phyloP scores from a whole-genome alignment of 148 eudicot genomes.

The Rhododendron ovatum region DNA sequence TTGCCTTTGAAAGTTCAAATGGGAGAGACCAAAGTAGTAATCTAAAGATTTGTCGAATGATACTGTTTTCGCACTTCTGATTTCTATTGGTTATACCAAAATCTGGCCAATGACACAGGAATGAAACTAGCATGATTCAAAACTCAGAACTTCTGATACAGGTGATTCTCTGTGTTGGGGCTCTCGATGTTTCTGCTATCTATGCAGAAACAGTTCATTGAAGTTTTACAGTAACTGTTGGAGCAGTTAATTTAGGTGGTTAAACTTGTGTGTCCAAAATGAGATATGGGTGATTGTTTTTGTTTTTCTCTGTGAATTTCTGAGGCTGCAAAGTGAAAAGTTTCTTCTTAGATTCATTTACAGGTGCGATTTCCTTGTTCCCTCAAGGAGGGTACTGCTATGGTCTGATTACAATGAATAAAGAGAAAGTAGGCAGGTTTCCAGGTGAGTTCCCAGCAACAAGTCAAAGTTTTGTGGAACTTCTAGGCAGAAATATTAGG shows the following conservation, averaged over 20 bases:
- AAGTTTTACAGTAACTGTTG: not conserved
- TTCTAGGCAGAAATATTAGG: not conserved
- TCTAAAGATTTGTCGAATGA: not conserved
- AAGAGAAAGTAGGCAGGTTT: not conserved
- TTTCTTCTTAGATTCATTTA: not conserved
- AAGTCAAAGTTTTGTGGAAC: not conserved
- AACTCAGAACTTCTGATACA: not conserved
- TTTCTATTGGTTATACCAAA: not conserved
- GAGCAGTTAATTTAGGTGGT: not conserved
- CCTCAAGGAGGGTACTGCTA: not conserved
- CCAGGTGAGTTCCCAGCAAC: not conserved
- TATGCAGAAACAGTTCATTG: not conserved
- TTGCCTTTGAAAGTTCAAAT: not conserved
- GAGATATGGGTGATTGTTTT: not conserved
- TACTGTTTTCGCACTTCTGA: not conserved
- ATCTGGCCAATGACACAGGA: not conserved
- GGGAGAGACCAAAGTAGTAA: not conserved
- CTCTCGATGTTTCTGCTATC: not conserved
- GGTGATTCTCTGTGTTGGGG: not conserved
- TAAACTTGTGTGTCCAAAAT: not conserved
- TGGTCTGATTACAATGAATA: not conserved
- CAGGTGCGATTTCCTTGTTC: not conserved
- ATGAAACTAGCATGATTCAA: not conserved
- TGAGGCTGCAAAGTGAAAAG: not conserved
- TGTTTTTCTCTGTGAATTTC: not conserved